Evolutionary conservation across 208 protist species (phyloP), one percentile per base, ranked within the genome.

Genomic region (Tritrichomonas foetus): DNA sequence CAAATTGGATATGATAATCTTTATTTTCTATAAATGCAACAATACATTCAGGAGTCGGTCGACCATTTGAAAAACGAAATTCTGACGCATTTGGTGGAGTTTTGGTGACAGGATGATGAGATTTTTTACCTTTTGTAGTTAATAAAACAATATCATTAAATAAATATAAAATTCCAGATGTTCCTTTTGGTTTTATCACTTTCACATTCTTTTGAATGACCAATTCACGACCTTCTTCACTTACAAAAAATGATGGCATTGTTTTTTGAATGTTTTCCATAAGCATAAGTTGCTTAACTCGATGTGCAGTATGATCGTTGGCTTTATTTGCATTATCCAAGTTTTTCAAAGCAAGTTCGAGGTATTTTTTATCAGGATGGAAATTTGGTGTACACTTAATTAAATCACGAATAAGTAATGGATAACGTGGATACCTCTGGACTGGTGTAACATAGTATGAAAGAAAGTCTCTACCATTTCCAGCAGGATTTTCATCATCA

Each of bases 371-470:
- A n/a, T 89, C 78, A 33, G 78, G 78, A 36, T 89, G 78, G 47
- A 47, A 89, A 39, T 49, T 57, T 2, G 78, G 78, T 16, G 78
- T 89, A 39, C 57, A 61, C 36, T 89, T 89, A 14, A 27, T n/a
- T 33, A 89, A 57, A 33, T 89, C 78, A 25, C 78, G 41, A 57
- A 89, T 89, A 5, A 89, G 57, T 55, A 89, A 50, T 57, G 44
- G 78, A 89, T 89, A 89, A 57, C 78, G 78, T 39, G 78, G 78
- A 89, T 53, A 53, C 44, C 78, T 53, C 57, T 89, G 78, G 11
- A 89, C 78, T 39, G 78, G 78, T 13, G 78, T 89, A 39, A 89
- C 57, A 89, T 53, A 47, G 16, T 53, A 89, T 14, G 41, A 53
- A 0, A 89, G 3, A 20, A 89, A 89, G 57, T 53, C 47, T 61